Percentiles rank a stretch among this genome's conserved stretches.
phyloP scores from a whole-genome alignment of 306 rosid genomes.

The Macrotyloma uniflorum region DNA sequence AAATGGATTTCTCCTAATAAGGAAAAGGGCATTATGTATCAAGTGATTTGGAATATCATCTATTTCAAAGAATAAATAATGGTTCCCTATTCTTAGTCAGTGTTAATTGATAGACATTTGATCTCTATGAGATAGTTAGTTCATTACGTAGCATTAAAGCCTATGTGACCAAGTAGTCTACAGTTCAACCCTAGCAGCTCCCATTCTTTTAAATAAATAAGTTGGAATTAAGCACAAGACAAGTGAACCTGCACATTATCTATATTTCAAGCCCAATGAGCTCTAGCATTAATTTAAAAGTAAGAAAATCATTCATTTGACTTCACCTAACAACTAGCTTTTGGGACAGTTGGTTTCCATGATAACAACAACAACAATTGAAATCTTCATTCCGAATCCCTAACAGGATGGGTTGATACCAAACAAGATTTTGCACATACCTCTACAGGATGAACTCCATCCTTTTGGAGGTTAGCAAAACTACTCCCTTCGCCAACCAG shows the following conservation, averaged over 20 bases:
- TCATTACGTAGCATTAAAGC: neutral
- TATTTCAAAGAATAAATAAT: neutral
- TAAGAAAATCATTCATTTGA: slow-evolving; percentile 21
- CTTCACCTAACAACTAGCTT: slow-evolving; percentile 18
- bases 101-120: neutral
- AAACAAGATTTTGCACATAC: slow-evolving; percentile 45
- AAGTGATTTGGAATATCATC: neutral
- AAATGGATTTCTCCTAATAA: too few relatives aligned
- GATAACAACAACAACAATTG: neutral
- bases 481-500: slow-evolving; percentile 45
- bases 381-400: slow-evolving; percentile 25
- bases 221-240: neutral
- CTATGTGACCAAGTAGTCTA: slow-evolving; percentile 7
- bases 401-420: neutral
- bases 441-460: slow-evolving; percentile 49
- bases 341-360: slow-evolving; percentile 6
- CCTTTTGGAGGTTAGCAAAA: slow-evolving; percentile 47
- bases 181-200: neutral
- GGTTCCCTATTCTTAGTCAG: neutral
- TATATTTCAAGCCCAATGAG: neutral
- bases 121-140: neutral
- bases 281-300: neutral
- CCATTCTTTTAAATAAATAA: neutral
- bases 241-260: neutral
- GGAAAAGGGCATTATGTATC: neutral